phyloP scores from a whole-genome alignment of 257 asterid species.

The Solanum pimpinellifolium region DNA sequence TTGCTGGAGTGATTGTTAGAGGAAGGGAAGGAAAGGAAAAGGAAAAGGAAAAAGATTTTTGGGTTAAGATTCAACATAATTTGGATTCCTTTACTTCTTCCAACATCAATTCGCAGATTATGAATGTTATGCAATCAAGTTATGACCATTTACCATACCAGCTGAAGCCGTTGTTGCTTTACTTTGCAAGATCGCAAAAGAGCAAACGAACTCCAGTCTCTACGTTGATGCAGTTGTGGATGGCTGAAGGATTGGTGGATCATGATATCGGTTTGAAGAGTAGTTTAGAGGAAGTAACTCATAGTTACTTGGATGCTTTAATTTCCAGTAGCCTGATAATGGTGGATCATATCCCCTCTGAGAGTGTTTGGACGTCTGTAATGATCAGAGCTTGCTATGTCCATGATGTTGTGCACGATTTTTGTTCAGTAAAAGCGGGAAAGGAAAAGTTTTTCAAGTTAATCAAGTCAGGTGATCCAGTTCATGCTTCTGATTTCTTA shows the following conservation, averaged over 20 bases:
- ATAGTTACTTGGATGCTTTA: conserved; percentile 9
- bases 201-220: neutral
- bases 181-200: conserved; percentile 8
- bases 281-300: too few relatives aligned
- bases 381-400: neutral
- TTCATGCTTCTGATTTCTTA: neutral
- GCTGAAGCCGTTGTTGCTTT: conserved; percentile 24
- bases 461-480: neutral
- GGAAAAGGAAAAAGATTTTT: neutral
- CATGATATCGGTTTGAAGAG: neutral
- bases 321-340: conserved; percentile 8
- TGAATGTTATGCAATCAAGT: conserved; percentile 9
- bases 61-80: neutral
- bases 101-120: neutral
- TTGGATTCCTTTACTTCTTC: neutral
- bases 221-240: conserved; percentile 9
- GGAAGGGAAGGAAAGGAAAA: neutral
- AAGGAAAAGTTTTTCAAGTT: neutral
- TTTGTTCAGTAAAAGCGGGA: conserved; percentile 7
- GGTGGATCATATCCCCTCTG: neutral
- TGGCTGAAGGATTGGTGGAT: conserved; percentile 23
- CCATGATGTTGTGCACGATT: conserved; percentile 10
- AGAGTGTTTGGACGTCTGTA: too few relatives aligned
- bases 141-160: conserved; percentile 14
- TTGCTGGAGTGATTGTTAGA: neutral